Percentiles rank a stretch among this genome's conserved stretches.
Evolutionary conservation across 2,329 filamentous ascomycete species (phyloP).

Genomic region (Fusarium xylarioides): DNA sequence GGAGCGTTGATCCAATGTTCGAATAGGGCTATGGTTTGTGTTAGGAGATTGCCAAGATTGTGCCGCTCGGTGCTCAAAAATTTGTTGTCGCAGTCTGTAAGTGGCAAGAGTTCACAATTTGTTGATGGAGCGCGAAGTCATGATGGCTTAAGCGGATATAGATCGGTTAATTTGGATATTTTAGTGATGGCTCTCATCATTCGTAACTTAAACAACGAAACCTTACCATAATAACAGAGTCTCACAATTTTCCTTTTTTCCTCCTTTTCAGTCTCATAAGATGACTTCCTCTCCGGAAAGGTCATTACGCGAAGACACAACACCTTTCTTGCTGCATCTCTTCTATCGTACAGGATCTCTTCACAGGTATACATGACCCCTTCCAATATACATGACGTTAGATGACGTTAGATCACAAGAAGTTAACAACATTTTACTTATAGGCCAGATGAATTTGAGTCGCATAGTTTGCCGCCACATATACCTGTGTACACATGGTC

Average conservation of each 20-base stretch:
- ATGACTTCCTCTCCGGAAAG: constrained; percentile 36
- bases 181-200: constrained; percentile 8
- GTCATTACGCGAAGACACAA: constrained; percentile 74
- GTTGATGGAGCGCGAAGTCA: neutral
- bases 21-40: neutral
- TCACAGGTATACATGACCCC: constrained; percentile 63
- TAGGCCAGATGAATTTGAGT: constrained; percentile 76
- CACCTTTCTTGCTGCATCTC: constrained; percentile 85
- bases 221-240: neutral
- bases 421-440: neutral
- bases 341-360: constrained; percentile 82
- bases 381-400: neutral
- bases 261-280: neutral
- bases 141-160: constrained; percentile 40
- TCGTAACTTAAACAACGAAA: neutral
- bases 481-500: constrained; percentile 89
- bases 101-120: neutral
- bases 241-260: neutral
- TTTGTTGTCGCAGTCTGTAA: constrained; percentile 22
- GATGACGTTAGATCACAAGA: neutral
- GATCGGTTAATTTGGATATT: constrained; percentile 29
- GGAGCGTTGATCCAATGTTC: neutral
- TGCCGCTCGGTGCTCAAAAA: neutral
- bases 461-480: constrained; percentile 68
- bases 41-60: neutral